Evolutionary conservation across 169 alveolate genomes (phyloP), one percentile per base, ranked within the genome.

Genomic region (Plasmodium billcollinsi): DNA sequence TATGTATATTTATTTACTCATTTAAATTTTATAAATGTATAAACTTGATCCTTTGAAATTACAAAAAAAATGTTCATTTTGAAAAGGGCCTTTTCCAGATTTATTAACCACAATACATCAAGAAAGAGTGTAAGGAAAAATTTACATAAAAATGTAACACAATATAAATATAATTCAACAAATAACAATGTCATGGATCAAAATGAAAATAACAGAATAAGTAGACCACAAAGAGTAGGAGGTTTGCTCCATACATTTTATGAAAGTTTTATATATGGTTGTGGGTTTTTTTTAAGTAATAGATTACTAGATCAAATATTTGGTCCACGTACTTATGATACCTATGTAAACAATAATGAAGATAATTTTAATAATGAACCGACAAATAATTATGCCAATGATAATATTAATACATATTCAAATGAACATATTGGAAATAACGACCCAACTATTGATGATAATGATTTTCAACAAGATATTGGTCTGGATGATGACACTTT

Each of bases 231-330:
- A 29, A 29, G 43, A 29, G 43, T 5, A 29, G 90, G 75, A 29
- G 90, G 90, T 3, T 29, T 80, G 20, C 24, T 80, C 14, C 66
- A 15, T 49, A 80, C 90, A 43, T 80, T 80, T 61, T 80, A 80
- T 80, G 90, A 80, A 49, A 80, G 90, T 61, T 80, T 80, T 71
- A 67, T 80, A 52, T 80, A 80, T 80, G 90, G 90, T 54, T 80
- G 90, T 80, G 90, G 90, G 7, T 80, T 80, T 26, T 80, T 80
- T 65, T 80, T 80, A 80, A 80, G 90, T 61, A 80, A 80, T 62
- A 54, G 90, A 80, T 66, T 80, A 72, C 65, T 80, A 39, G 90
- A 80, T 80, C 90, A 80, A 61, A 80, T 80, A 54, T 80, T 80
- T 47, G 90, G 90, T 24, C 78, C 90, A 3, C 78, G 90, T 21